phyloP scores from a whole-genome alignment of 2,329 filamentous ascomycete genomes.

The Botrytis elliptica region DNA sequence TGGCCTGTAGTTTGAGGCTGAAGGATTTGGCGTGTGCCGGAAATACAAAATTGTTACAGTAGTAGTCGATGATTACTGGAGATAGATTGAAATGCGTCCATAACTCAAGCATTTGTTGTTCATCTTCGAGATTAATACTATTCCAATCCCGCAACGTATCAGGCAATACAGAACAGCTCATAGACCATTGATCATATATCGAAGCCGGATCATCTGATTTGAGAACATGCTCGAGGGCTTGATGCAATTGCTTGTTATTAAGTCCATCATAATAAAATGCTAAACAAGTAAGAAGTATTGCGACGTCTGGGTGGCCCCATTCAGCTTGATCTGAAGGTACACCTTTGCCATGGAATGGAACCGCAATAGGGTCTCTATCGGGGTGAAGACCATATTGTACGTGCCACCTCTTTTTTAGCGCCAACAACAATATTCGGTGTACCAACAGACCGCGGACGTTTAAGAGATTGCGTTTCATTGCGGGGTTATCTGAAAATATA shows the following conservation, averaged over 20 bases:
- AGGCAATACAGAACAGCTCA: constrained; percentile 45
- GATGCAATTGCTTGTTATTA: constrained; percentile 47
- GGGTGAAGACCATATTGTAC: constrained; percentile 61
- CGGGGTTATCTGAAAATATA: constrained; percentile 40
- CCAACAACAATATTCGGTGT: constrained; percentile 52
- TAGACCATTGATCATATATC: constrained; percentile 54
- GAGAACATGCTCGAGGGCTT: constrained; percentile 50
- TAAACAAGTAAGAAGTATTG: constrained; percentile 63
- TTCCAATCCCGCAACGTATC: constrained; percentile 52
- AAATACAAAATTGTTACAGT: constrained; percentile 63
- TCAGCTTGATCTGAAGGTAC: constrained; percentile 61
- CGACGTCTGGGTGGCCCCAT: constrained; percentile 66
- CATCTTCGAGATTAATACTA: constrained; percentile 59
- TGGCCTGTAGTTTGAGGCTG: constrained; percentile 59
- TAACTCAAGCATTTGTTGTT: constrained; percentile 49
- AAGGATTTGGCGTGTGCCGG: constrained; percentile 65
- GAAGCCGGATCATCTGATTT: constrained; percentile 54
- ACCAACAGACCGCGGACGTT: constrained; percentile 63
- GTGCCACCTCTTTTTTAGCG: constrained; percentile 56
- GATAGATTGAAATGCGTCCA: constrained; percentile 51
- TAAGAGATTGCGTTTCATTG: constrained; percentile 44
- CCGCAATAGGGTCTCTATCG: constrained; percentile 57
- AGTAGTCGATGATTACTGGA: constrained; percentile 57
- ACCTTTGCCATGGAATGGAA: constrained; percentile 67
- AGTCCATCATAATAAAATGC: constrained; percentile 66